Percentiles rank a stretch among this genome's conserved stretches.
Conservation (phyloP, 768 basidiomycete genomes). For the Xanthoconium stramineum region DNA sequence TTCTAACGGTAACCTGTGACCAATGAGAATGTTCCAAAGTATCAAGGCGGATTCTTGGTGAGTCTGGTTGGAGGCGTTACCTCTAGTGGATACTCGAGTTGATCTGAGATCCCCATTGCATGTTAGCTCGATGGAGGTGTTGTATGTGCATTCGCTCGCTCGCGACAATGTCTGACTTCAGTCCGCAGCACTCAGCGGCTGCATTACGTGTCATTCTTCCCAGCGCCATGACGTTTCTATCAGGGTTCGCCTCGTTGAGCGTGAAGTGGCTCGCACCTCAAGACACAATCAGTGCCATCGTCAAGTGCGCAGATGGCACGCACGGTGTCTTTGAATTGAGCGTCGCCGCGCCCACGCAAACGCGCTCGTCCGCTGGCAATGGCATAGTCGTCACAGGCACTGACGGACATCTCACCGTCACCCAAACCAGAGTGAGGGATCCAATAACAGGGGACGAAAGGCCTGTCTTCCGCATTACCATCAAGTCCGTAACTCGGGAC, state of each 20-base stretch:
- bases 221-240: slow-evolving; percentile 48
- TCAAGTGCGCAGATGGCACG: slow-evolving; percentile 44
- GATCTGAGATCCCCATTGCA: not conserved
- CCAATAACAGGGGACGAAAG: slow-evolving; percentile 23
- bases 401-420: slow-evolving; percentile 56
- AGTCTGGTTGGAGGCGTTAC: slow-evolving; percentile 24
- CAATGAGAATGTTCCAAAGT: slow-evolving; percentile 35
- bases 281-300: slow-evolving; percentile 69
- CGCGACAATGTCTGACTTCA: not conserved
- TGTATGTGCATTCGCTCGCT: slow-evolving; percentile 37
- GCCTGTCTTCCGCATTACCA: slow-evolving; percentile 35
- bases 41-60: slow-evolving; percentile 81
- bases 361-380: slow-evolving; percentile 31
- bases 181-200: slow-evolving; percentile 59
- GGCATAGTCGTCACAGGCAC: slow-evolving; percentile 55
- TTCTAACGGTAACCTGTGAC: not conserved
- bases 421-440: slow-evolving; percentile 28
- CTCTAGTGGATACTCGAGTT: not conserved
- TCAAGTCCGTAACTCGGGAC: slow-evolving; percentile 32
- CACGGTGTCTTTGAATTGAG: slow-evolving; percentile 64
- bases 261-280: slow-evolving; percentile 70
- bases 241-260: slow-evolving; percentile 65
- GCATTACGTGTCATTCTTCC: slow-evolving; percentile 61
- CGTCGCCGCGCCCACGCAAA: slow-evolving; percentile 52
- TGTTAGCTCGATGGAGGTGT: slow-evolving; percentile 75